Percentiles rank a stretch among this genome's conserved stretches.
These are phyloP conservation scores for Mycena metata DNA, from an alignment of 768 basidiomycete genomes.

Conservation along the genomic window DNA sequence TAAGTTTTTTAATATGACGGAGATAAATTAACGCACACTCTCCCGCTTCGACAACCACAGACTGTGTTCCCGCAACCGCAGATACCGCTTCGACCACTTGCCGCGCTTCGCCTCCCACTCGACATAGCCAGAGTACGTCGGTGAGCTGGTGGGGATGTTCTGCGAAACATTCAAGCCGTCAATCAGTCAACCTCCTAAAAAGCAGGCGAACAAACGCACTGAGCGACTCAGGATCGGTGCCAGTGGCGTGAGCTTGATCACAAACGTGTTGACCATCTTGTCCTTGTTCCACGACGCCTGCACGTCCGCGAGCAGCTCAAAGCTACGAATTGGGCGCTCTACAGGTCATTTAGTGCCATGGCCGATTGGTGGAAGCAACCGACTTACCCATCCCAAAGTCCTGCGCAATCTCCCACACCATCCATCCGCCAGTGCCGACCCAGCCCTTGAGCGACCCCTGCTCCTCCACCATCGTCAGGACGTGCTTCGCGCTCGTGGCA, in stretches of 20 bases:
- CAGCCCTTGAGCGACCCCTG: slow-evolving; percentile 77
- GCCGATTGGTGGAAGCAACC: background rate
- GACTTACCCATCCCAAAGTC: slow-evolving; percentile 90
- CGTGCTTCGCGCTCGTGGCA: slow-evolving; percentile 78
- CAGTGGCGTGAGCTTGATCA: slow-evolving; percentile 81
- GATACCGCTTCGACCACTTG: slow-evolving; percentile 95
- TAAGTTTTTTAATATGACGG: slow-evolving; percentile 4
- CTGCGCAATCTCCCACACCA: slow-evolving; percentile 90
- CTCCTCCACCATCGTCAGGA: slow-evolving; percentile 73
- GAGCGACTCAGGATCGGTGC: slow-evolving; percentile 70
- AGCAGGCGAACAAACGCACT: slow-evolving; percentile 55
- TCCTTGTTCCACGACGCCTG: slow-evolving; percentile 91
- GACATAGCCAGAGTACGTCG: slow-evolving; percentile 72
- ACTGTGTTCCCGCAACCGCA: slow-evolving; percentile 88
- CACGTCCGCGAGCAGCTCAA: slow-evolving; percentile 85
- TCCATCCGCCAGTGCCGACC: slow-evolving; percentile 79
- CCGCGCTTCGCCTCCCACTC: slow-evolving; percentile 93
- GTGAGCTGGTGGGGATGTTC: slow-evolving; percentile 61
- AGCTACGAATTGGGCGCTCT: slow-evolving; percentile 94
- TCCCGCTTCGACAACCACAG: slow-evolving; percentile 93
- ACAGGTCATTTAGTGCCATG: slow-evolving; percentile 27
- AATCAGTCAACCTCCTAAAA: slow-evolving; percentile 24
- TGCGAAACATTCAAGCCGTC: slow-evolving; percentile 31
- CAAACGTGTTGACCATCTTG: slow-evolving; percentile 82
- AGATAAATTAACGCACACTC: slow-evolving; percentile 63